Evolutionary conservation across 129 eudicot genomes (phyloP), one percentile per base, ranked within the genome.

Genomic region (Escallonia herrerae): DNA sequence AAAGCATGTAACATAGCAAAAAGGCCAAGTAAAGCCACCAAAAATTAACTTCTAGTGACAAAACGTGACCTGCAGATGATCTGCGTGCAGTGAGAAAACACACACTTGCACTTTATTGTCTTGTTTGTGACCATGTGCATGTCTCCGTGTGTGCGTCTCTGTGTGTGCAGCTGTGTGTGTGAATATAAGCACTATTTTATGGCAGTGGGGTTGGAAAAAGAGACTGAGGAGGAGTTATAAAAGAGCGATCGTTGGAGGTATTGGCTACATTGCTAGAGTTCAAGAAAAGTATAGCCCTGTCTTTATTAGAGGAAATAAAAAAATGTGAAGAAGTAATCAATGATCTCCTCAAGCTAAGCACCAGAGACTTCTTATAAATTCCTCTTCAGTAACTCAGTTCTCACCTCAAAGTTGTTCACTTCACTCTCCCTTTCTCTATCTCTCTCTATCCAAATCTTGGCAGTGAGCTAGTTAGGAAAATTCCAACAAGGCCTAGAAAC

Each of bases 221-320:
- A 8, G 44, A 8, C 13, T 3, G 46, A 40, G 40, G 50, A 3
- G 12, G 11, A 56, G 3, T 11, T 57, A 42, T 40, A 51, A 9
- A 66, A 42, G 47, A 44, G 52, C 10, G 5, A n/a, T 42, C 42
- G 58, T 12, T 15, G 56, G 11, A 3, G 45, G 44, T 5, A 64
- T 67, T 40, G 44, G 40, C 50, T 40, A 44, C 7, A 43, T 10
- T 7, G 46, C n/a, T 38, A 58, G 66, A 70, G 75, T 44, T 62
- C 65, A 72, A 73, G 62, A 68, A 79, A 79, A 79, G 83, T 79
- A 74, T 76, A 67, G 76, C 72, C 76, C 73, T 79, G 79, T 79
- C 76, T 79, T 74, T 79, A 73, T 79, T 79, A 63, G 74, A 54
- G 55, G 5, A 9, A 60, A 46, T 47, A 47, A 73, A 67, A n/a